Percentiles rank a stretch among this genome's conserved stretches.
phyloP scores from a whole-genome alignment of 139 green algal species.

The Desmodesmus armatus region DNA sequence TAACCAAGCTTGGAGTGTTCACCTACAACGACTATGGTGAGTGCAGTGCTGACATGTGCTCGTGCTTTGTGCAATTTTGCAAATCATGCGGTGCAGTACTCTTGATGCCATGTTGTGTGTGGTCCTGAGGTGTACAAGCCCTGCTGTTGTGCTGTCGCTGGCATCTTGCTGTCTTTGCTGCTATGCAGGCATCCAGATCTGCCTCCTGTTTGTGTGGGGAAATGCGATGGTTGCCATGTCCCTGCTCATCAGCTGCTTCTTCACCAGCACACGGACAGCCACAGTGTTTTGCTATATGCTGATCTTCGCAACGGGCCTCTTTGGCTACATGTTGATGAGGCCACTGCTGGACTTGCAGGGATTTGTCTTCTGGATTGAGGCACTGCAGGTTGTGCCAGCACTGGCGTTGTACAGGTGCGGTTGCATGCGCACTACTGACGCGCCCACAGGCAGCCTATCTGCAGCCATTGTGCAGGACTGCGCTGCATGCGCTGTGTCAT shows the following conservation, averaged over 20 bases:
- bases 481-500: too few relatives aligned
- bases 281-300: conserved; percentile 82
- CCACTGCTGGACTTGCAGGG: conserved; percentile 36
- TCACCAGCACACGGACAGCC: conserved; percentile 73
- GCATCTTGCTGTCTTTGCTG: not conserved
- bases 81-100: too few relatives aligned
- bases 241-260: conserved; percentile 85
- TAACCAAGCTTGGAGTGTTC: conserved; percentile 89
- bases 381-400: conserved; percentile 84
- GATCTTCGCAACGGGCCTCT: conserved; percentile 81
- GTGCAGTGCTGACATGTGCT: not conserved
- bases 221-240: conserved; percentile 87
- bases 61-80: too few relatives aligned
- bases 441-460: too few relatives aligned
- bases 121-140: too few relatives aligned
- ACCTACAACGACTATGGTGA: conserved; percentile 69
- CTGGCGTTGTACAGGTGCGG: conserved; percentile 89
- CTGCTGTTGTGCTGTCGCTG: too few relatives aligned
- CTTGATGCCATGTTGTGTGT: too few relatives aligned
- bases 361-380: conserved; percentile 66
- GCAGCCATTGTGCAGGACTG: too few relatives aligned
- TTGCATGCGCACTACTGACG: too few relatives aligned
- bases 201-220: conserved; percentile 91
- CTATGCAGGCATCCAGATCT: conserved; percentile 63
- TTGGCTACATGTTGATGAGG: conserved; percentile 70